A percentile compares a stretch with the other conserved stretches of the same genome.
Conservation (phyloP, 148 eudicot genomes). For the Cornus kousa region DNA sequence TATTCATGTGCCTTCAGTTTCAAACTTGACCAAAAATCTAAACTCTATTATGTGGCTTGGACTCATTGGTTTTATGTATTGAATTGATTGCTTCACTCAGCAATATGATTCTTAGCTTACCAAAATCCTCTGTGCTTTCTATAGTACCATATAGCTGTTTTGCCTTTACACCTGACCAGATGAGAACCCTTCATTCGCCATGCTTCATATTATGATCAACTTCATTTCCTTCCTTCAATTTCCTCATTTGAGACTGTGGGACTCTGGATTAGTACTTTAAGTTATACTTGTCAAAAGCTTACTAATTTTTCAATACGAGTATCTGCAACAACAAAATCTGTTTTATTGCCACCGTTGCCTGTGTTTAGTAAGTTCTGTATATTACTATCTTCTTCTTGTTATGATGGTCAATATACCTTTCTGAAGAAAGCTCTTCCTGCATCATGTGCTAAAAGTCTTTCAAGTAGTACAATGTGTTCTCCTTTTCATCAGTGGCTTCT, state of each 20-base stretch:
- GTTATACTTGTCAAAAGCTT: not conserved
- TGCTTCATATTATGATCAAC: not conserved
- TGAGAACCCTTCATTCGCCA: not conserved
- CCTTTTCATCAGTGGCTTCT: not conserved
- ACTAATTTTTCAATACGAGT: not conserved
- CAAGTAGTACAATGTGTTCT: not conserved
- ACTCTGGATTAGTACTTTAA: not conserved
- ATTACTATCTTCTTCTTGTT: no score
- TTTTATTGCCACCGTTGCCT: not conserved
- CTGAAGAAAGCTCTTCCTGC: not conserved
- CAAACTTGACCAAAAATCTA: not conserved
- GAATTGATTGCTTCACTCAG: not conserved
- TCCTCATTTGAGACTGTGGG: not conserved
- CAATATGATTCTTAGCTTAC: not conserved
- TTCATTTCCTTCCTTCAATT: not conserved
- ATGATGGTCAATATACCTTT: no score
- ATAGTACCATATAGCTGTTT: not conserved
- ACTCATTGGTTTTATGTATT: no score
- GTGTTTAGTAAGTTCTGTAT: no score
- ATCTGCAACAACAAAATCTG: not conserved
- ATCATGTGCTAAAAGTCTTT: not conserved
- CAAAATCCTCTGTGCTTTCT: not conserved
- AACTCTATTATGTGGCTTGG: not conserved
- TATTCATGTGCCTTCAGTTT: not conserved
- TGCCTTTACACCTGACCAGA: not conserved